Evolutionary conservation across 352 stramenopile genomes (phyloP), one percentile per base, ranked within the genome.

Genomic region (Aphanomyces invadans): DNA sequence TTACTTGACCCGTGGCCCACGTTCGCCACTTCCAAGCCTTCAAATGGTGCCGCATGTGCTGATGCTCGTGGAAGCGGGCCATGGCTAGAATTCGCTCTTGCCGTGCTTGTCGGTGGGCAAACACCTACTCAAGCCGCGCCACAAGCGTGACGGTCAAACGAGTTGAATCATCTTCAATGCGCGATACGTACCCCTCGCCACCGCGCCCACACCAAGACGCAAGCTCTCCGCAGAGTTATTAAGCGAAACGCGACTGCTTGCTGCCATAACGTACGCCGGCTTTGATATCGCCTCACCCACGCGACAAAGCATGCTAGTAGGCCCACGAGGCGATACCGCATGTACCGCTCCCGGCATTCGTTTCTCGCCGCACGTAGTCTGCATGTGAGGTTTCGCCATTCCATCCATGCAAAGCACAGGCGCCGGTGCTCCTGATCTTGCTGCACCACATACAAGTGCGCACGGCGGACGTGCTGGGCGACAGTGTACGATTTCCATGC

Each of bases 221-320:
- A 33, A 17, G 4, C 17, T 9, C 25, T 21, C 1, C 23, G 49
- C 29, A 57, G 29, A 32, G 19, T 57, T 10, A 38, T 26, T n/a
- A 32, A 38, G 19, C 49, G 49, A 57, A 36, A 57, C 12, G 49
- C 19, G 7, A 57, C 49, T 11, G 49, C 49, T 21, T n/a, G 49
- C 25, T 32, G 49, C 49, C 49, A 57, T 0, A 57, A 26, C 49
- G 10, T n/a, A n/a, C 36, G 32, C 0, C 49, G 49, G n/a, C 29
- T 9, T 21, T 29, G 19, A 28, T 57, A 57, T 11, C 49, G 49
- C 29, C 12, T 7, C 25, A 57, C 49, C 49, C 49, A 57, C 12
- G 49, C 29, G 11, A 57, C 49, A 38, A 57, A 57, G 25, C 49
- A 57, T 12, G 49, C 9, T 17, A 57, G 29, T 9, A 57, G 49